Evolutionary conservation across 148 eudicot species (phyloP).

Genomic region (Amaranthus cruentus): DNA sequence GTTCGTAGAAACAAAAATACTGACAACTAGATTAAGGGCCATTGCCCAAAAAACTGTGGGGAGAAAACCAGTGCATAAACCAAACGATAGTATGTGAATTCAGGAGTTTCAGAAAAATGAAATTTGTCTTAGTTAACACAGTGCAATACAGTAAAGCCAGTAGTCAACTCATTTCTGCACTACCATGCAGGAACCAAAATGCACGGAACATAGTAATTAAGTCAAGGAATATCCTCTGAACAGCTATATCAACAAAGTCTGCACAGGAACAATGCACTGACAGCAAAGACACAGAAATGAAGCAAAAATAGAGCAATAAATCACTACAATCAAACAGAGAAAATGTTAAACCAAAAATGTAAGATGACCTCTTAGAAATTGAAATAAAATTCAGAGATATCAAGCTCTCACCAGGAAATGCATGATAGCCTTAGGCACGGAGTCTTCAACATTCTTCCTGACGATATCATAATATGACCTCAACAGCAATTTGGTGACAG

Average conservation of each 20-base stretch:
- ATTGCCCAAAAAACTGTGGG: too few relatives aligned
- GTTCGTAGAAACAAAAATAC: too few relatives aligned
- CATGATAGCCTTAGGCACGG: slow-evolving; percentile 96
- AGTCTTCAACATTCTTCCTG: slow-evolving; percentile 88
- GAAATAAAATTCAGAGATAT: not conserved
- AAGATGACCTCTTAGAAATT: not conserved
- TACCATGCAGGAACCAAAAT: not conserved
- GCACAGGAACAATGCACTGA: not conserved
- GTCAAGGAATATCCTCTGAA: not conserved
- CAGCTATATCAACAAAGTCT: slow-evolving; percentile 1
- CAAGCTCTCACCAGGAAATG: slow-evolving; percentile 77
- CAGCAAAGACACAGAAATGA: not conserved
- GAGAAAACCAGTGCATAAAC: slow-evolving; percentile 1
- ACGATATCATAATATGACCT: slow-evolving; percentile 94
- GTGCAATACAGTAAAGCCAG: not conserved
- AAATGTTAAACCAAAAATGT: not conserved
- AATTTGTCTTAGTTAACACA: not conserved
- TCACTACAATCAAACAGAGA: not conserved
- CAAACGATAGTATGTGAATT: not conserved
- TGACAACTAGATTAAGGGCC: too few relatives aligned
- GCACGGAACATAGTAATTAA: not conserved
- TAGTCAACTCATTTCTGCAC: not conserved
- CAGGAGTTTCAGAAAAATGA: not conserved
- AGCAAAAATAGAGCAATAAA: not conserved
- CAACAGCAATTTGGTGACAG: slow-evolving; percentile 74